A percentile compares a stretch with the other conserved stretches of the same genome.
phyloP scores from a whole-genome alignment of 345 rosid species.

The Triadica sebifera region DNA sequence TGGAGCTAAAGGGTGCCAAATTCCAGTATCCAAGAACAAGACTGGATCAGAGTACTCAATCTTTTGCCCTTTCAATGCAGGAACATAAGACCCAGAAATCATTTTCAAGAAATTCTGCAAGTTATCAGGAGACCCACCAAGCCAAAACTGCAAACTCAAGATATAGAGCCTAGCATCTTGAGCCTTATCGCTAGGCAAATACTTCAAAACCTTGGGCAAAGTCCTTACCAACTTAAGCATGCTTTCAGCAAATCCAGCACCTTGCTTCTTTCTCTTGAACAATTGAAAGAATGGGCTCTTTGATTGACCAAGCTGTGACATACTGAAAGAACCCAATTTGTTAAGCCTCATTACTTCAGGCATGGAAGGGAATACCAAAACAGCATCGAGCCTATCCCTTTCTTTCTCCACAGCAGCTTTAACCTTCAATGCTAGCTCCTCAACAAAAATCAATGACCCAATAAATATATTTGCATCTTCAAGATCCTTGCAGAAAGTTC shows the following conservation, averaged over 20 bases:
- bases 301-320: conserved; percentile 96
- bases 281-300: conserved; percentile 91
- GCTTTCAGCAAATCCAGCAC: conserved; percentile 92
- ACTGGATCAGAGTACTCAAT: conserved; percentile 88
- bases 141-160: conserved; percentile 97
- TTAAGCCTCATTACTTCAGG: conserved; percentile 98
- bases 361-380: conserved; percentile 98
- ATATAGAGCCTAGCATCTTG: conserved; percentile 97
- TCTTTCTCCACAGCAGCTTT: conserved; percentile 90
- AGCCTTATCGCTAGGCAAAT: conserved; percentile 95
- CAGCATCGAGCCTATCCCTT: conserved; percentile 93
- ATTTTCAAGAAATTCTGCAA: conserved; percentile 92
- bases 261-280: conserved; percentile 88
- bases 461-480: conserved; percentile 90
- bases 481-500: conserved; percentile 75
- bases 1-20: conserved; percentile 98
- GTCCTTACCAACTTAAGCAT: conserved; percentile 97
- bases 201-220: conserved; percentile 92
- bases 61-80: conserved; percentile 69
- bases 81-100: conserved; percentile 88
- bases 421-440: conserved; percentile 88
- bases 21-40: conserved; percentile 81
- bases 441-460: conserved; percentile 91
- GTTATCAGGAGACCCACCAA: conserved; percentile 95
- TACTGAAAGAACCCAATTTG: conserved; percentile 92